These are phyloP conservation scores for Fusarium nelsonii DNA, from an alignment of 2,329 filamentous ascomycete genomes.

Conservation along the genomic window DNA sequence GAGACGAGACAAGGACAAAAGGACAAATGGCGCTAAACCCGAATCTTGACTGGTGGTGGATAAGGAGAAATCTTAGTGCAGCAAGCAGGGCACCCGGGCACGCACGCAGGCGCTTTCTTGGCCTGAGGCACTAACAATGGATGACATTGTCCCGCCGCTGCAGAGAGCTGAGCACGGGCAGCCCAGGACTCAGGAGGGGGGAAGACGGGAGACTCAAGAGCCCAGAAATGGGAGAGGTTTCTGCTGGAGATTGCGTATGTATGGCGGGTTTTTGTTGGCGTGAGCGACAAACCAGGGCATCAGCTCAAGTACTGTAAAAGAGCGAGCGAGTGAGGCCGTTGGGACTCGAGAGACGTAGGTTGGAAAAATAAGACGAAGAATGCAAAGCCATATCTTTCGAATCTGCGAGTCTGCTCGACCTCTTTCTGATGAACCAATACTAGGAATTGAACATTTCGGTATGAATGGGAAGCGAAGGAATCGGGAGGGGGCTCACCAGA, in stretches of 20 bases:
- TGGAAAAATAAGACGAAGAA: constrained; percentile 23
- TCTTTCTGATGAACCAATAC: constrained; percentile 36
- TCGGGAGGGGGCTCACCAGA: constrained; percentile 48
- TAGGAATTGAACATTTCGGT: constrained; percentile 44
- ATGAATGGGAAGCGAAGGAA: constrained; percentile 47
- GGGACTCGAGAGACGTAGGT: constrained; percentile 30
- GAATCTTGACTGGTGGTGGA: constrained; percentile 54
- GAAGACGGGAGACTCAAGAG: constrained; percentile 17
- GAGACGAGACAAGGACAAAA: constrained; percentile 45
- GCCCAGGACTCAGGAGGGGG: constrained; percentile 32
- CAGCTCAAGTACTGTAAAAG: constrained; percentile 19
- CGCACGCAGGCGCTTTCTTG: constrained; percentile 28
- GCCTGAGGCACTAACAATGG: constrained; percentile 45
- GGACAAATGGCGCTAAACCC: constrained; percentile 51
- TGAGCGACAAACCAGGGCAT: constrained; percentile 31
- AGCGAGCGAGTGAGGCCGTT: constrained; percentile 21
- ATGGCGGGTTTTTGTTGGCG: constrained; percentile 35
- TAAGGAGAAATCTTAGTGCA: constrained; percentile 52
- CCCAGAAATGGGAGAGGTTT: constrained; percentile 34
- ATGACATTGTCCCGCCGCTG: constrained; percentile 39
- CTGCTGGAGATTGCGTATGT: constrained; percentile 47
- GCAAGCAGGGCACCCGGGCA: constrained; percentile 46
- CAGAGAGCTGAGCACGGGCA: constrained; percentile 30
- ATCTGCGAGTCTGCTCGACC: constrained; percentile 30
- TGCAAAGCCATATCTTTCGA: constrained; percentile 30